Evolutionary conservation across 106 monocot species (phyloP).

Genomic region (Dioscorea zingiberensis): DNA sequence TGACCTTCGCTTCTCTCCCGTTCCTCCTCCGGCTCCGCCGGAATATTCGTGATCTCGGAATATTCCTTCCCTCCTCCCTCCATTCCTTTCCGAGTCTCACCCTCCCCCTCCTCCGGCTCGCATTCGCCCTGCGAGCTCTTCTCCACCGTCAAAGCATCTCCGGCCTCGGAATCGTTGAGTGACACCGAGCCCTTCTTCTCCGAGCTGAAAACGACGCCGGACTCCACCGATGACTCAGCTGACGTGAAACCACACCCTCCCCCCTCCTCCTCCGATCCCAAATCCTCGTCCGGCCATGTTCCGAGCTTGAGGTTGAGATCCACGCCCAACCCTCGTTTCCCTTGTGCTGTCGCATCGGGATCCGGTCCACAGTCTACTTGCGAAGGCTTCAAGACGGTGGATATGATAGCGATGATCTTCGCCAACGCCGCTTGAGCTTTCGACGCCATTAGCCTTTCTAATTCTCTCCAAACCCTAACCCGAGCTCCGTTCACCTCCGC

Average conservation of each 20-base stretch:
- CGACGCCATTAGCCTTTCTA: conserved; percentile 8
- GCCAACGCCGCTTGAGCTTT: conserved; percentile 18
- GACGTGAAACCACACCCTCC: not conserved
- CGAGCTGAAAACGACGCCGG: not conserved
- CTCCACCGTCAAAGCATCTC: not conserved
- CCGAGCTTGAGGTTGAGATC: conserved; percentile 24
- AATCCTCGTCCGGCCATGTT: not conserved
- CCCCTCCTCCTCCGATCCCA: not conserved
- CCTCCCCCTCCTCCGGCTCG: conserved; percentile 2
- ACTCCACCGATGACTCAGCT: not conserved
- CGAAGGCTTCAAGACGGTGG: conserved; percentile 12
- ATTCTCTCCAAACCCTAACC: not conserved
- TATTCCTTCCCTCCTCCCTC: not conserved
- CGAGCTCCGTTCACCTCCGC: not conserved
- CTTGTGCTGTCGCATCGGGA: not conserved
- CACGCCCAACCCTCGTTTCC: not conserved
- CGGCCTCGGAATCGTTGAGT: not conserved
- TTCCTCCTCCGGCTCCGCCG: not conserved
- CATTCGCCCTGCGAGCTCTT: conserved; percentile 20
- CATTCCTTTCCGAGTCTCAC: not conserved
- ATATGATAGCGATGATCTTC: conserved; percentile 30
- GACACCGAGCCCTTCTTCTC: not conserved
- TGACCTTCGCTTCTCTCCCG: conserved; percentile 7
- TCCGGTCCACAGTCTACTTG: not conserved
- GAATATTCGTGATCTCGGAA: not conserved